Percentiles rank a stretch among this genome's conserved stretches.
Conservation (phyloP, 2,329 filamentous ascomycete genomes). For the Phialemoniopsis sp. region DNA sequence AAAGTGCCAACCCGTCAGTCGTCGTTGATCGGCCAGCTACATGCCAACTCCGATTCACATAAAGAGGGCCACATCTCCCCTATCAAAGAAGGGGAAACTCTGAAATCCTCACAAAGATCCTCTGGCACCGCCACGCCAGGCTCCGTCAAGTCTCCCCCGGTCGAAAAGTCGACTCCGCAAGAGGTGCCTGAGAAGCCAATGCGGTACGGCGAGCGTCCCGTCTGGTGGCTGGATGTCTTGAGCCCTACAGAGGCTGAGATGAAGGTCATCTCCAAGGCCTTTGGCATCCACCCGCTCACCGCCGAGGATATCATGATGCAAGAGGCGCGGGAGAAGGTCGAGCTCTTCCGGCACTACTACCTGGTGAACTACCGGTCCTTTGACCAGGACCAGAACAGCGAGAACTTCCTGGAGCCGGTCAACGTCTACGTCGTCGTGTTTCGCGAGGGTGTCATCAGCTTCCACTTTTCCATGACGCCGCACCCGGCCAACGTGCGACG, state of each 20-base stretch:
- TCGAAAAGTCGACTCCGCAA: slow-evolving; percentile 8
- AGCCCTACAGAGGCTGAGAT: slow-evolving; percentile 92
- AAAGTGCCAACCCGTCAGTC: slow-evolving; percentile 40
- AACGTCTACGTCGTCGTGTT: slow-evolving; percentile 99
- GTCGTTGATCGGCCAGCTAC: slow-evolving; percentile 23
- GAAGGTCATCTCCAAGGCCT: slow-evolving; percentile 87
- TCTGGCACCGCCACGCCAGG: slow-evolving; percentile 22
- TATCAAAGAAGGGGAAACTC: slow-evolving; percentile 11
- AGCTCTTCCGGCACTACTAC: slow-evolving; percentile 96
- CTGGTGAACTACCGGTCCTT: slow-evolving; percentile 98
- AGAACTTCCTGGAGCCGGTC: slow-evolving; percentile 89
- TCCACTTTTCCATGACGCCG: slow-evolving; percentile 94
- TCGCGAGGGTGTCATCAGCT: slow-evolving; percentile 89
- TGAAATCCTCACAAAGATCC: slow-evolving; percentile 10
- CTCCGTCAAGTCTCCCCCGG: slow-evolving; percentile 30
- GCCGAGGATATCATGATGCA: slow-evolving; percentile 97
- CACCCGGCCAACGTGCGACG: slow-evolving; percentile 95
- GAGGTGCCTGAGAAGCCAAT: slow-evolving; percentile 24
- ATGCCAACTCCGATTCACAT: slow-evolving; percentile 23
- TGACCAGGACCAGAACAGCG: slow-evolving; percentile 86
- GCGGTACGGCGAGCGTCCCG: slow-evolving; percentile 75
- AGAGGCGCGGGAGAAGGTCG: slow-evolving; percentile 95
- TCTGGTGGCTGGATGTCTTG: slow-evolving; percentile 95
- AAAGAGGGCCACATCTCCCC: slow-evolving; percentile 10
- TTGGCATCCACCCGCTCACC: slow-evolving; percentile 92